Conservation (phyloP, 371 early-diverging fungal genomes). For the Synchytrium microbalum region DNA sequence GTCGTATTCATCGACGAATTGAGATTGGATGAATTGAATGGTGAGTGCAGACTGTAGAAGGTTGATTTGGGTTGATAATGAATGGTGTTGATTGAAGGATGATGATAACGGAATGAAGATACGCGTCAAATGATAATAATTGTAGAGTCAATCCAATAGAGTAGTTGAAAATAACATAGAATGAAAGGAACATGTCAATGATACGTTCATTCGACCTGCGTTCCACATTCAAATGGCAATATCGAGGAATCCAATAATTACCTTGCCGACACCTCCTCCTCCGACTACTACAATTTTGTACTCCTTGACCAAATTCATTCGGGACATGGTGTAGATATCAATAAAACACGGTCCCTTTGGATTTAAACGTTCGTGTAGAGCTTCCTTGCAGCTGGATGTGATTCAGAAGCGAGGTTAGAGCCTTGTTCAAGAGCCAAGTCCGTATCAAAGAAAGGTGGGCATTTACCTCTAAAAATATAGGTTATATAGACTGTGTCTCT, state of each 20-base stretch:
- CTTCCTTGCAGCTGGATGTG: too few species aligned
- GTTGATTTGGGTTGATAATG: slow-evolving; percentile 27
- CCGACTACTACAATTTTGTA: slow-evolving; percentile 82
- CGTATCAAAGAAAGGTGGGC: too few species aligned
- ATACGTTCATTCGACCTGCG: neutral
- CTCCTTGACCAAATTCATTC: slow-evolving; percentile 56
- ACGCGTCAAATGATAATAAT: slow-evolving; percentile 2
- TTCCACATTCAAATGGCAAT: neutral
- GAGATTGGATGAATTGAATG: slow-evolving; percentile 82
- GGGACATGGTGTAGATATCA: slow-evolving; percentile 44
- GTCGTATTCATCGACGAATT: slow-evolving; percentile 88
- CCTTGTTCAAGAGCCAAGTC: too few species aligned
- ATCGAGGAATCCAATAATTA: neutral
- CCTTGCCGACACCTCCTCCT: slow-evolving; percentile 81
- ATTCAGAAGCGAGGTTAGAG: too few species aligned
- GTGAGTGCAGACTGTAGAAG: slow-evolving; percentile 83
- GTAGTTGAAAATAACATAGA: too few species aligned
- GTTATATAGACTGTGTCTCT: too few species aligned
- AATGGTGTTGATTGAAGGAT: too few species aligned
- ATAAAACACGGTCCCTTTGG: too few species aligned
- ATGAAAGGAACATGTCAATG: neutral
- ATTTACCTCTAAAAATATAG: slow-evolving; percentile 32
- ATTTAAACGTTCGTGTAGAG: too few species aligned
- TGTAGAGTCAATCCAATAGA: too few species aligned
- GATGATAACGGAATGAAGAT: slow-evolving; percentile 10